Evolutionary conservation across 208 protist species (phyloP), one percentile per base, ranked within the genome.

Genomic region (Acanthamoeba lenticulata): DNA sequence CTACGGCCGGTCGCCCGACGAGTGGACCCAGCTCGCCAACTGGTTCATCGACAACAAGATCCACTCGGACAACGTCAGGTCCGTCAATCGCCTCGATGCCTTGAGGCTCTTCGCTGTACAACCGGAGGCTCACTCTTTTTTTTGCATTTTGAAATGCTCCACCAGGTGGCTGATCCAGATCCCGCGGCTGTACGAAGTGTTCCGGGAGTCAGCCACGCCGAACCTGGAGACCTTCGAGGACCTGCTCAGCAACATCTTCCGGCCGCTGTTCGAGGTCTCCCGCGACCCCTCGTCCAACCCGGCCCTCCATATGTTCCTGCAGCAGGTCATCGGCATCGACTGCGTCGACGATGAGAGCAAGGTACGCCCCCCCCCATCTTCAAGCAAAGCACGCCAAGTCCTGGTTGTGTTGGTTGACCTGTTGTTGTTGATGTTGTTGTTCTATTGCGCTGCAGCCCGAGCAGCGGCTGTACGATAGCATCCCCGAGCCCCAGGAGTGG

Each of bases 311-410:
- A 7, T 42, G 38, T 77, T 93, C 52, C 62, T 93, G 7, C 38
- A 52, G 4, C 24, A 79, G 36, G 52, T 77, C 9, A 62, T 60
- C 32, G 99, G 98, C 69, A 99, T 99, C 95, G 99, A 99, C 97
- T 99, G 97, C 49, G 99, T 99, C 3, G 99, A 99, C 96, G 99
- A 99, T 97, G 99, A 99, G 96, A 97, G 97, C 47, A 99, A 92
- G 97, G 19, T 42, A 93, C 9, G 47, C 1, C 81, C 92, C 94
- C 34, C n/a, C 97, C 98, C 19, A n/a, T n/a, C n/a, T n/a, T n/a
- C n/a, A n/a, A n/a, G n/a, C n/a, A n/a, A n/a, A n/a, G n/a, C n/a
- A n/a, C n/a, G n/a, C n/a, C n/a, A 5, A 38, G 7, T 19, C 62
- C 21, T 72, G 4, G 32, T 38, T 5, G 29, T 72, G 9, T 72